Evolutionary conservation across 257 asterid species (phyloP).

Genomic region (Scutellaria baicalensis): DNA sequence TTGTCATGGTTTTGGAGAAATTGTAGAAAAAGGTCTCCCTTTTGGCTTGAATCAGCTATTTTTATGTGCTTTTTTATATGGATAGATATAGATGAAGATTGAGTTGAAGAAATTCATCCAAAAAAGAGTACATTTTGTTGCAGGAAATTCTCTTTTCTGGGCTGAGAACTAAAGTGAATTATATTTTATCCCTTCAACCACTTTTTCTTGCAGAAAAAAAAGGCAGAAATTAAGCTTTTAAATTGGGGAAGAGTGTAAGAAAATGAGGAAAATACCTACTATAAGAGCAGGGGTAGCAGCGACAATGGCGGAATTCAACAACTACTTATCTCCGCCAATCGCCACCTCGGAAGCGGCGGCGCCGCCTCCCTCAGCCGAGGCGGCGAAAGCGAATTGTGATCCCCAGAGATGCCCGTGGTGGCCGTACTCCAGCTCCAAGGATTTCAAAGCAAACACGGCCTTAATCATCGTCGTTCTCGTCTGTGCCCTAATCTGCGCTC

Average conservation of each 20-base stretch:
- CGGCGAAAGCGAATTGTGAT: conserved; percentile 25
- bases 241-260: background rate
- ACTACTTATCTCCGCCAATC: conserved; percentile 15
- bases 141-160: too few species aligned
- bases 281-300: conserved; percentile 7
- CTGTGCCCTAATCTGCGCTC: conserved; percentile 32
- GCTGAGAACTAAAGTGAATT: too few species aligned
- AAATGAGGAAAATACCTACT: conserved; percentile 27
- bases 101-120: too few species aligned
- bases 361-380: conserved; percentile 17
- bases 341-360: conserved; percentile 9
- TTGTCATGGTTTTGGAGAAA: too few species aligned
- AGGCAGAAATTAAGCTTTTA: background rate
- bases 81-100: too few species aligned
- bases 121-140: too few species aligned
- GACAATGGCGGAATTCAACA: conserved; percentile 31
- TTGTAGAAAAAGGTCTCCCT: too few species aligned
- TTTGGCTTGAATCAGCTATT: too few species aligned
- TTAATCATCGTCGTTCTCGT: conserved; percentile 37
- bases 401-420: conserved; percentile 57
- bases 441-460: conserved; percentile 51
- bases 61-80: too few species aligned
- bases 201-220: background rate
- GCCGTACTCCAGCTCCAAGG: conserved; percentile 52
- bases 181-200: background rate